Evolutionary conservation across 1,139 yeast genomes (phyloP), one percentile per base, ranked within the genome.

Genomic region (Scheffersomyces stambukii): DNA sequence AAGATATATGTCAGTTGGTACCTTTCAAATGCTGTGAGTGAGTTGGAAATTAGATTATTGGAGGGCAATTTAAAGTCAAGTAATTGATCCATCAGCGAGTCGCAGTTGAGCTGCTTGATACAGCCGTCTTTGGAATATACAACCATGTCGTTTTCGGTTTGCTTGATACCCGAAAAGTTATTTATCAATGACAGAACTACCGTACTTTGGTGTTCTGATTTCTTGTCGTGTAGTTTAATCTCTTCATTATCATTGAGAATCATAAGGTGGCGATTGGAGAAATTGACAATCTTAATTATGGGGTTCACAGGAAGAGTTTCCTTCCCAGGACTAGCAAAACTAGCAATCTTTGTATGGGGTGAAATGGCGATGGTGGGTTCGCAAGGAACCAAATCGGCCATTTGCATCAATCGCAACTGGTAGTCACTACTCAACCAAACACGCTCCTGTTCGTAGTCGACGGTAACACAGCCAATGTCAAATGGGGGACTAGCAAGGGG

Each of bases 71-170:
- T 33, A 27, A 54, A 38, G 15, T 45, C 26, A 12, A 46, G 14
- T 2, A 54, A 13, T 3, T 29, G 32, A 3, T 38, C 31, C 11
- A 42, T 24, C n/a, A n/a, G n/a, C n/a, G n/a, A n/a, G 36, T 37
- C 26, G 21, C 26, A 23, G 1, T 40, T 37, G 5, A 36, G 39
- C 18, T 27, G 26, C 25, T 58, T 62, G 4, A 73, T 41, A 0
- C 35, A 31, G 0, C 78, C 79, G 18, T 45, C 43, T 26, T 53
- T 58, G 0, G 77, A 68, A 60, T 64, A 71, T 7, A 59, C 42
- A 0, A 70, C 25, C 3, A 61, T 31, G 9, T 58, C 55, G 0
- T 50, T 52, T 31, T 49, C 52, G 5, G 37, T 43, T 8, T 42
- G 10, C 36, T 64, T 69, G 5, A 64, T 43, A 0, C 75, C 76